phyloP scores from a whole-genome alignment of 352 stramenopile species.

The Globisporangium parvum region DNA sequence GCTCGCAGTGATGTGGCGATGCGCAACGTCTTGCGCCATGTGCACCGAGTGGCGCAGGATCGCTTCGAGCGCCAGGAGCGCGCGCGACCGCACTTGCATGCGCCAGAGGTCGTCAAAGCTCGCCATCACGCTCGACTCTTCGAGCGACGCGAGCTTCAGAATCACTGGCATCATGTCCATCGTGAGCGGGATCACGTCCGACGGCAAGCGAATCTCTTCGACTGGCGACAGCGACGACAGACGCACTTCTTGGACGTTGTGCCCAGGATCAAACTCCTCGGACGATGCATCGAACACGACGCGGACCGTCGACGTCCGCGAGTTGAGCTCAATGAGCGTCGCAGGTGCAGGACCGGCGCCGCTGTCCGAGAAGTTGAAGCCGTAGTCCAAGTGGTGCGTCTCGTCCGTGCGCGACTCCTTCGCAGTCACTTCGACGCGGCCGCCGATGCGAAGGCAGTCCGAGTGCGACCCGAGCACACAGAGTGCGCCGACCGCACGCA shows the following conservation, averaged over 20 bases:
- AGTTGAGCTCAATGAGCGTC: conserved; percentile 73
- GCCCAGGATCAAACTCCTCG: conserved; percentile 62
- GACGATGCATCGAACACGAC: conserved; percentile 73
- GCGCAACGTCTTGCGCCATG: conserved; percentile 30
- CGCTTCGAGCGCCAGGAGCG: conserved; percentile 69
- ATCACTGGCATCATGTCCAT: conserved; percentile 82
- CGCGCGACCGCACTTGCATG: conserved; percentile 81
- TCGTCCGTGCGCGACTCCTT: conserved; percentile 28
- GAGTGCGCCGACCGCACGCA: conserved; percentile 72
- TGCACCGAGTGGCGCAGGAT: conserved; percentile 56
- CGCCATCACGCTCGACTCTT: conserved; percentile 55
- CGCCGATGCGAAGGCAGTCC: conserved; percentile 78
- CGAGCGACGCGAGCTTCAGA: conserved; percentile 68
- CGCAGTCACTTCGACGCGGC: conserved; percentile 60
- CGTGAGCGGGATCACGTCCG: conserved; percentile 38
- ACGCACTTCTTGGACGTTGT: conserved; percentile 82
- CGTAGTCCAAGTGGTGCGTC: conserved; percentile 35
- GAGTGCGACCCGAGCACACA: conserved; percentile 82
- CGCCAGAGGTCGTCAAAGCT: conserved; percentile 77
- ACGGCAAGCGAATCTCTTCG: conserved; percentile 72
- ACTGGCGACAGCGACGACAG: conserved; percentile 57
- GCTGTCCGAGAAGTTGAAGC: conserved; percentile 36
- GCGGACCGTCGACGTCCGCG: conserved; percentile 52
- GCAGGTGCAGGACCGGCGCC: conserved; percentile 40
- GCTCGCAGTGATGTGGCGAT: conserved; percentile 35